These are phyloP conservation scores for Truncatella angustata DNA, from an alignment of 2,329 filamentous ascomycete genomes.

Conservation along the genomic window DNA sequence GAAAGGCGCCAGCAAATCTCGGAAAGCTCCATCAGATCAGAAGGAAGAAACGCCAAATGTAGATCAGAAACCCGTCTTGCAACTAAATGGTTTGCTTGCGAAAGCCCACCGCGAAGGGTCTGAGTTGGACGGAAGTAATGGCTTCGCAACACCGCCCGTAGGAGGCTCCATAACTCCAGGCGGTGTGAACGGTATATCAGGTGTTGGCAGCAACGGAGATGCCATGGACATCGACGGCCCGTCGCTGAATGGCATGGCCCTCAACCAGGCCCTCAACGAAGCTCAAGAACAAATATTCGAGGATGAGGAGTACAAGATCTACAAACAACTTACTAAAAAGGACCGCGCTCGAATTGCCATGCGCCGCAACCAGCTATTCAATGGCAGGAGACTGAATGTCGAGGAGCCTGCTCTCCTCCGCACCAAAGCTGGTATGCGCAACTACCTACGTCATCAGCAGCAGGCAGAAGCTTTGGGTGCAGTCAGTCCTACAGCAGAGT, in stretches of 20 bases:
- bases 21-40: constrained; percentile 70
- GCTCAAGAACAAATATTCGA: constrained; percentile 75
- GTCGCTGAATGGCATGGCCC: constrained; percentile 63
- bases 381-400: constrained; percentile 75
- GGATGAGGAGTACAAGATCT: constrained; percentile 94
- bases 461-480: constrained; percentile 56
- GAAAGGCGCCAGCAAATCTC: constrained; percentile 69
- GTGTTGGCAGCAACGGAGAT: constrained; percentile 72
- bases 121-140: constrained; percentile 81
- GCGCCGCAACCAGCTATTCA: constrained; percentile 83
- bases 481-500: constrained; percentile 36
- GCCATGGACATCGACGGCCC: constrained; percentile 84
- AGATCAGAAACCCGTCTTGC: constrained; percentile 71
- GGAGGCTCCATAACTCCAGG: constrained; percentile 75
- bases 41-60: constrained; percentile 76
- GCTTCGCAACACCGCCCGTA: constrained; percentile 78
- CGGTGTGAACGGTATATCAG: constrained; percentile 65
- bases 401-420: constrained; percentile 87
- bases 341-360: constrained; percentile 84
- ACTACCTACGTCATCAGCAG: constrained; percentile 78
- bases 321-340: constrained; percentile 99
- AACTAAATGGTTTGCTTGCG: constrained; percentile 62
- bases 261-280: constrained; percentile 63
- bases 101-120: constrained; percentile 68
- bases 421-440: constrained; percentile 83